Evolutionary conservation across 2,329 filamentous ascomycete species (phyloP).

Genomic region (Scopulariopsis brevicaulis): DNA sequence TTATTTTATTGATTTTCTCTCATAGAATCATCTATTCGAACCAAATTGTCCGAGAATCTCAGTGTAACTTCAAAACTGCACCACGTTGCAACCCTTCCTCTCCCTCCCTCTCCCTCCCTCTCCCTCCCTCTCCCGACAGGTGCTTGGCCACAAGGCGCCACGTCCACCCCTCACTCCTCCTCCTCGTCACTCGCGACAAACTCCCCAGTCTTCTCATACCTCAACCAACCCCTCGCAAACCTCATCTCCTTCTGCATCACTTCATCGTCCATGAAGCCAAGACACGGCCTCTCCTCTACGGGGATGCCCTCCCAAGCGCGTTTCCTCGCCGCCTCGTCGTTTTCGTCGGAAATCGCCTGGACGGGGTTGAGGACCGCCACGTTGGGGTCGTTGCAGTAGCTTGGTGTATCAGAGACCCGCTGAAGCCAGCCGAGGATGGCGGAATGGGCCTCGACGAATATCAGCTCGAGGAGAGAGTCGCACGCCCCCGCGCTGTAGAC

Average conservation of each 20-base stretch:
- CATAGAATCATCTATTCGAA: too few species aligned
- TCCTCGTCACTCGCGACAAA: background rate
- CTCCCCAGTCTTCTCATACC: background rate
- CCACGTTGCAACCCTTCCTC: too few species aligned
- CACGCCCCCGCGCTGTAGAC: slow-evolving; percentile 56
- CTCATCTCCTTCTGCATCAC: background rate
- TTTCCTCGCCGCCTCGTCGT: background rate
- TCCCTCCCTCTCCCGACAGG: too few species aligned
- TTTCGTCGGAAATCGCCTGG: background rate
- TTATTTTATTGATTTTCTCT: too few species aligned
- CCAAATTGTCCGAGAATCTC: too few species aligned
- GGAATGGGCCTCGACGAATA: slow-evolving; percentile 44
- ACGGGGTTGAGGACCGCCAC: background rate
- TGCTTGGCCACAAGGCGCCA: background rate
- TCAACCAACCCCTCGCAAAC: background rate
- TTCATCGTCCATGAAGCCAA: background rate
- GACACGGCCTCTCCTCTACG: background rate
- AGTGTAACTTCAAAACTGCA: too few species aligned
- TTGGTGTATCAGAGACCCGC: slow-evolving; percentile 30
- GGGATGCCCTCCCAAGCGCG: slow-evolving; percentile 1
- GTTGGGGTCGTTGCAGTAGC: slow-evolving; percentile 28
- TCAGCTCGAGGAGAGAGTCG: slow-evolving; percentile 42
- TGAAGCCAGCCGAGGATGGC: slow-evolving; percentile 51
- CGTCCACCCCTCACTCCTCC: background rate
- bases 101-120: too few species aligned